Evolutionary conservation across 2,329 filamentous ascomycete species (phyloP).

Genomic region (Claviceps cyperi): DNA sequence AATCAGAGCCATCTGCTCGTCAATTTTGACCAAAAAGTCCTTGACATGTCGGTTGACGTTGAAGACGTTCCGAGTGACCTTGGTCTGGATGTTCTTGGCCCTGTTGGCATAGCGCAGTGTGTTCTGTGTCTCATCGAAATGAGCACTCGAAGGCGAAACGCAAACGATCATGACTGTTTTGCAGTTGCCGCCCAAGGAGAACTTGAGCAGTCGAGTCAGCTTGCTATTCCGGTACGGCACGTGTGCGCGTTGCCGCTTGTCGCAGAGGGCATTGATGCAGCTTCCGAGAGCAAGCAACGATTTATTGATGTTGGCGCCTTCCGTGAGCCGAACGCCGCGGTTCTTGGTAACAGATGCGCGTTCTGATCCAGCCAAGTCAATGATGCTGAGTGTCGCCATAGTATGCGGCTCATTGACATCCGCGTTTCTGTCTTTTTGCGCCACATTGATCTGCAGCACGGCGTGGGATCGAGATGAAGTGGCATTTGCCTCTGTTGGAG

Average conservation of each 20-base stretch:
- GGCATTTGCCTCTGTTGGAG: conserved; percentile 91
- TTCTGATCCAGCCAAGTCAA: conserved; percentile 92
- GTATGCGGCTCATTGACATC: conserved; percentile 88
- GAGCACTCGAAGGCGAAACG: conserved; percentile 86
- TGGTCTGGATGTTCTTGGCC: conserved; percentile 98
- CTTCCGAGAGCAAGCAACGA: conserved; percentile 86
- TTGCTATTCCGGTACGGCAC: conserved; percentile 97
- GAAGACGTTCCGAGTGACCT: conserved; percentile 97
- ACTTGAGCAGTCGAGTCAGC: conserved; percentile 86
- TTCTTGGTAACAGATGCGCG: conserved; percentile 95
- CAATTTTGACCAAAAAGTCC: conserved; percentile 97
- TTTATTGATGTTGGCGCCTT: conserved; percentile 99
- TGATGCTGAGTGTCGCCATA: conserved; percentile 96
- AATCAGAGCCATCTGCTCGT: conserved; percentile 94
- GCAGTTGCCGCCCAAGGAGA: conserved; percentile 93
- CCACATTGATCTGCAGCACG: conserved; percentile 91
- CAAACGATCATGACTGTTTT: conserved; percentile 99
- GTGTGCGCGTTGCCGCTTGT: conserved; percentile 80
- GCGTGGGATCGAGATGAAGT: conserved; percentile 95
- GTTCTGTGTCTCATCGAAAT: conserved; percentile 97
- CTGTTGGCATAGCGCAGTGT: conserved; percentile 93
- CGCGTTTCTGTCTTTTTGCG: conserved; percentile 87
- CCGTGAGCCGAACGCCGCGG: conserved; percentile 73
- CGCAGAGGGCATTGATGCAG: conserved; percentile 96
- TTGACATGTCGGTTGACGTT: conserved; percentile 99